Percentiles rank a stretch among this genome's conserved stretches.
These are phyloP conservation scores for Auriscalpium vulgare DNA, from an alignment of 768 basidiomycete genomes.

Conservation along the genomic window DNA sequence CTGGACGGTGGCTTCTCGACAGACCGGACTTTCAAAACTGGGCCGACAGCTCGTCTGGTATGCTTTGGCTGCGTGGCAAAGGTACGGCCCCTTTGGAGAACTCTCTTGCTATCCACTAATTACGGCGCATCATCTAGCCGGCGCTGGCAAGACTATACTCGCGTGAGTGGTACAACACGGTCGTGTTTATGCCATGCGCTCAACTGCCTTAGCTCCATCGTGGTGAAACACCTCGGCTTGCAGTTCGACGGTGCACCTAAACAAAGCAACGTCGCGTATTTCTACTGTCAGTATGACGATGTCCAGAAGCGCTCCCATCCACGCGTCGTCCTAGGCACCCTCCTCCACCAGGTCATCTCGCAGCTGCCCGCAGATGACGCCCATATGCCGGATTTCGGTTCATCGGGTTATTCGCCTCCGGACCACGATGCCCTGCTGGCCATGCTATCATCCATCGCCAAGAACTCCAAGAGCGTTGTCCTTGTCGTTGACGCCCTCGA, in stretches of 20 bases:
- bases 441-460: background rate
- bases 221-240: background rate
- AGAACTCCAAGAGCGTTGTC: background rate
- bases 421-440: background rate
- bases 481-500: slow-evolving; percentile 2
- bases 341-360: slow-evolving; percentile 1
- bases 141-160: slow-evolving; percentile 2
- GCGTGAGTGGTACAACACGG: background rate
- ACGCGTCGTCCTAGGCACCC: slow-evolving; percentile 1
- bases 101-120: background rate
- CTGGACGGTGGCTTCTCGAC: slow-evolving; percentile 1
- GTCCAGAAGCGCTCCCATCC: background rate
- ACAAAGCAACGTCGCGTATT: background rate
- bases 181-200: background rate
- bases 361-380: background rate
- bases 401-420: background rate
- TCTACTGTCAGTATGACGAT: slow-evolving; percentile 3
- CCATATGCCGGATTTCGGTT: background rate
- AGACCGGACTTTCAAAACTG: background rate
- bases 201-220: background rate
- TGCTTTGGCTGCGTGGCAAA: slow-evolving; percentile 4
- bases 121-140: background rate
- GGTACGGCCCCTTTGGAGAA: background rate
- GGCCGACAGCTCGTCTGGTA: background rate
- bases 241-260: background rate